Evolutionary conservation across 1,139 yeast genomes (phyloP).

Genomic region (Suhomyces choctaworum): DNA sequence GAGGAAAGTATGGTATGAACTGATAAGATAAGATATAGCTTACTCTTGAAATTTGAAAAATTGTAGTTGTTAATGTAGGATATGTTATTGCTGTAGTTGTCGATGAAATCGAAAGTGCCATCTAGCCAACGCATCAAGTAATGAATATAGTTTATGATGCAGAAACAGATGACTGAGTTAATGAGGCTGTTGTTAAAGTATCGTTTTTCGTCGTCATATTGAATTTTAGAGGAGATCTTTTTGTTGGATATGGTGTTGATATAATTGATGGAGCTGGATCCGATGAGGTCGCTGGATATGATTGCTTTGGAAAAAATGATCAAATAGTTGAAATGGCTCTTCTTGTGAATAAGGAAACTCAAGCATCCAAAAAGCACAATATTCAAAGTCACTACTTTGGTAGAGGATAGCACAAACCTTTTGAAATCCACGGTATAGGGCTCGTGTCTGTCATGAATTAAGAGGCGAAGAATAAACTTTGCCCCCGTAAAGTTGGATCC

Average conservation of each 20-base stretch:
- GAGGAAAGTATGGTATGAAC: conserved; percentile 43
- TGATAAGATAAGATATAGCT: conserved; percentile 41
- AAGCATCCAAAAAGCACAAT: conserved; percentile 31
- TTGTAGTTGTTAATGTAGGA: conserved; percentile 16
- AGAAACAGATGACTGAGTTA: conserved; percentile 32
- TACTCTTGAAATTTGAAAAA: conserved; percentile 25
- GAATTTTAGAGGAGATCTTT: conserved; percentile 14
- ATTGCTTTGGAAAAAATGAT: conserved; percentile 50
- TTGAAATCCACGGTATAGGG: conserved; percentile 7
- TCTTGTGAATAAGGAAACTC: conserved; percentile 32
- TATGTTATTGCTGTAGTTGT: conserved; percentile 13
- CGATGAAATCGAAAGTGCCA: conserved; percentile 14
- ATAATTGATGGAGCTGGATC: conserved; percentile 32
- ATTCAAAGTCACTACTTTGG: conserved; percentile 26
- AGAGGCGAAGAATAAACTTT: conserved; percentile 36
- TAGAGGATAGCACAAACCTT: conserved; percentile 3
- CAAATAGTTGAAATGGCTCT: conserved; percentile 37
- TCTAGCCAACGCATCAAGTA: conserved; percentile 23
- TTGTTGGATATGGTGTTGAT: conserved; percentile 19
- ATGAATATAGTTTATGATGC: conserved; percentile 31
- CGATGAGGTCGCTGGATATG: conserved; percentile 51
- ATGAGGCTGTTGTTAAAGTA: conserved; percentile 23
- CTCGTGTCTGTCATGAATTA: conserved; percentile 16
- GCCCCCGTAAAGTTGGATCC: conserved; percentile 48
- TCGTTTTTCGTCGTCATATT: conserved; percentile 20